These are phyloP conservation scores for Spongiforma sp. DNA, from an alignment of 1,284 basidiomycete genomes.

Conservation along the genomic window DNA sequence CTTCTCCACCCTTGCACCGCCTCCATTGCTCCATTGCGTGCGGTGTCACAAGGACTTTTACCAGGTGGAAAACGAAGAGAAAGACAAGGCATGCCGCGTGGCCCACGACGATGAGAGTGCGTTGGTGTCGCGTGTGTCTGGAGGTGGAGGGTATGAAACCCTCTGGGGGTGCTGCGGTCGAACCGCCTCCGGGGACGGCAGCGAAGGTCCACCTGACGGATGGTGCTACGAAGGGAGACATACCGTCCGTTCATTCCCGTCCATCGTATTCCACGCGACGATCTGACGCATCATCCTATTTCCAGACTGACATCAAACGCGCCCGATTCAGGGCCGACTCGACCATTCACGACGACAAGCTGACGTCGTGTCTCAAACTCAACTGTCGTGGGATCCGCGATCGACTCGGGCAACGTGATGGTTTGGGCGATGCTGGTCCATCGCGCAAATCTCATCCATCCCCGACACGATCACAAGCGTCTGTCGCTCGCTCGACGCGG, in stretches of 20 bases:
- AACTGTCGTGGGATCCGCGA: conserved; percentile 55
- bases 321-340: conserved; percentile 80
- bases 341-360: conserved; percentile 67
- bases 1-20: conserved; percentile 63
- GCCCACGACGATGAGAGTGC: conserved; percentile 60
- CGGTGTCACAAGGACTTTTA: conserved; percentile 71
- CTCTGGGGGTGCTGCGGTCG: conserved; percentile 74
- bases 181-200: conserved; percentile 73
- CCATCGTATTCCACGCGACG: not conserved
- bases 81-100: conserved; percentile 57
- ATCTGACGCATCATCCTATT: conserved; percentile 1
- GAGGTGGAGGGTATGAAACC: conserved; percentile 49
- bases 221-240: conserved; percentile 85
- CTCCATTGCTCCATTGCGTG: conserved; percentile 70
- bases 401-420: conserved; percentile 23
- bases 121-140: conserved; percentile 49
- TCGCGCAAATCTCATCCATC: conserved; percentile 32
- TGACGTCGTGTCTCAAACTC: conserved; percentile 58
- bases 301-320: conserved; percentile 70
- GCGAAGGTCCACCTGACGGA: conserved; percentile 80
- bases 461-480: conserved; percentile 30
- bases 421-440: conserved; percentile 7
- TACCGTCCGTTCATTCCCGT: conserved; percentile 58
- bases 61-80: conserved; percentile 56
- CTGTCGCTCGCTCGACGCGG: conserved; percentile 18